These are phyloP conservation scores for Pholiota microspora DNA, from an alignment of 768 basidiomycete species.

Conservation along the genomic window DNA sequence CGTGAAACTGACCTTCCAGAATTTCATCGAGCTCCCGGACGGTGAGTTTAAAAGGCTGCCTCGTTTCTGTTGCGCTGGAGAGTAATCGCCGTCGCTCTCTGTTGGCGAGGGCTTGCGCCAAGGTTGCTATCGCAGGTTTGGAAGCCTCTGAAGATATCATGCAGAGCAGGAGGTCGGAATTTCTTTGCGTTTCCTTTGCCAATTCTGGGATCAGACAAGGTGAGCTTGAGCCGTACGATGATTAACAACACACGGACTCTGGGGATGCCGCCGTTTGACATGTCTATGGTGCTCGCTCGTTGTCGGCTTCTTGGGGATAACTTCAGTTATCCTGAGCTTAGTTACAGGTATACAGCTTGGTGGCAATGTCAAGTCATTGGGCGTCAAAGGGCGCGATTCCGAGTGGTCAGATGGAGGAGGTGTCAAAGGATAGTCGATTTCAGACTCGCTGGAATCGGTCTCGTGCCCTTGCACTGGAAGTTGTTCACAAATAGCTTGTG, in stretches of 20 bases:
- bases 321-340: constrained; percentile 17
- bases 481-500: constrained; percentile 39
- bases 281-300: constrained; percentile 1
- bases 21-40: constrained; percentile 44
- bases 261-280: constrained; percentile 4
- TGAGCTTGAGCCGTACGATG: not conserved
- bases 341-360: constrained; percentile 18
- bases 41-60: constrained; percentile 32
- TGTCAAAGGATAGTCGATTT: constrained; percentile 69
- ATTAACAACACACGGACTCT: not conserved
- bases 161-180: constrained; percentile 42
- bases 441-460: constrained; percentile 44
- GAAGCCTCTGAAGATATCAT: constrained; percentile 59
- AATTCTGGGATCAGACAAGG: not conserved
- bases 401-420: constrained; percentile 77
- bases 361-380: constrained; percentile 28
- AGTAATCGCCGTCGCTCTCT: constrained; percentile 21
- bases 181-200: constrained; percentile 5
- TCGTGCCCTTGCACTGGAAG: constrained; percentile 26
- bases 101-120: constrained; percentile 45
- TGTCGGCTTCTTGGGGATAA: not conserved
- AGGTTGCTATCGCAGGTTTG: constrained; percentile 63
- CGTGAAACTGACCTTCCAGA: constrained; percentile 53
- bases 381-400: constrained; percentile 62
- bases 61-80: constrained; percentile 17